Evolutionary conservation across 2,329 filamentous ascomycete genomes (phyloP).

Genomic region (Coniochaeta prunicola): DNA sequence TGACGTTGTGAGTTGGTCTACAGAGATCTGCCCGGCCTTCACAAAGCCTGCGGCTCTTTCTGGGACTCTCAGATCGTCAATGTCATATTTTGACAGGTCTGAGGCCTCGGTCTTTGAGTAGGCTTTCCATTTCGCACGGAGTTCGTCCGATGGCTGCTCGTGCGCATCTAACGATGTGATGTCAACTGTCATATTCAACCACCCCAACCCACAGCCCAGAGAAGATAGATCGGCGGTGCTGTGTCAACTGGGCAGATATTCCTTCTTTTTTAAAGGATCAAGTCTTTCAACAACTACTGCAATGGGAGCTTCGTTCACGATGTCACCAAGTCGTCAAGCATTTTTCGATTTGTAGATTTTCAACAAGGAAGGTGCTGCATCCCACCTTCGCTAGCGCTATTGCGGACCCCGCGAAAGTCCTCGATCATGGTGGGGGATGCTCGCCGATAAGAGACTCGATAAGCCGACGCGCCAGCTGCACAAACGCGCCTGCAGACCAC

Average conservation of each 20-base stretch:
- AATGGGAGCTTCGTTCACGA: not conserved
- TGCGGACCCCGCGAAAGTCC: not conserved
- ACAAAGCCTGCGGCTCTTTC: slow-evolving; percentile 36
- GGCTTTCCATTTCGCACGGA: slow-evolving; percentile 68
- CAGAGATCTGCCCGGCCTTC: slow-evolving; percentile 33
- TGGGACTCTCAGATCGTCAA: slow-evolving; percentile 42
- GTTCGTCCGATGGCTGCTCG: slow-evolving; percentile 63
- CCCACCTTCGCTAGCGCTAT: not conserved
- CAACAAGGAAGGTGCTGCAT: not conserved
- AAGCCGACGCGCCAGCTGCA: not conserved
- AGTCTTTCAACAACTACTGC: too few relatives aligned
- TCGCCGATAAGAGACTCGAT: not conserved
- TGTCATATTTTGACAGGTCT: slow-evolving; percentile 41
- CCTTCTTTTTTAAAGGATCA: too few relatives aligned
- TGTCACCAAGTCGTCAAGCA: not conserved
- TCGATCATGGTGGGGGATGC: not conserved
- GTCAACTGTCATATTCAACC: slow-evolving; percentile 29
- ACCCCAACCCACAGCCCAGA: too few relatives aligned
- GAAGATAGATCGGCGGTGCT: too few relatives aligned
- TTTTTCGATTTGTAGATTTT: not conserved
- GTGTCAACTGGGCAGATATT: too few relatives aligned
- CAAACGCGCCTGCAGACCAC: not conserved
- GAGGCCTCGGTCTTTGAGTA: slow-evolving; percentile 55
- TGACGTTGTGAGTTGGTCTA: slow-evolving; percentile 31
- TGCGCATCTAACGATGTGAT: slow-evolving; percentile 61